Base-by-base conservation (phyloP, 2,329 filamentous ascomycete species). In the Cladosporium sp. region DNA sequence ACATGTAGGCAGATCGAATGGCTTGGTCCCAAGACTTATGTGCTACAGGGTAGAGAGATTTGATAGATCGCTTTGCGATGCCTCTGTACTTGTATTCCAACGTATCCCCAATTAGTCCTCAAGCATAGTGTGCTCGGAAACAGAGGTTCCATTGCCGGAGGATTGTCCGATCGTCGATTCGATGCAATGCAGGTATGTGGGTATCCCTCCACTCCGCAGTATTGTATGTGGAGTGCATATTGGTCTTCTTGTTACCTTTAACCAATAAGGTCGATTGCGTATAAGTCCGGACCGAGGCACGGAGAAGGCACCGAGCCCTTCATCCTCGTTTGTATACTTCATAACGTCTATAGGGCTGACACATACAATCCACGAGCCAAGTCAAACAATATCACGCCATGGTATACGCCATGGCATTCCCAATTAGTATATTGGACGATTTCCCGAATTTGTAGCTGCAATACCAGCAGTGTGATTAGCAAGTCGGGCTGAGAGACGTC, bases 381-480 rank as follows among this genome's bases (percentile, higher is more conserved):
- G n/a, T 21, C 41, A 12, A 21, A 47, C 14, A 12, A 47, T 5
- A 21, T 47, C 51, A 54, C 51, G 14, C 32, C 15, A 55, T 32
- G 32, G 32, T 8, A 10, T 55, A 54, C 51, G 14, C 32, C 15
- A 55, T 32, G 32, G 32, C 15, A 10, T 55, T 55, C 52, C 30
- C 52, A 14, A 55, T 55, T 30, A 30, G 52, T 55, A 55, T 34
- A 21, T n/a, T 55, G 52, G 52, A 55, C 52, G 41, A 12, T 14
- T 55, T 34, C 52, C 34, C 28, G 28, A 55, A 55, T 12, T 3
- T 32, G 26, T 11, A 34, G 15, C 18, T n/a, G 18, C 30, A 24
- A n/a, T 24, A 21, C 11, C 18, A 54, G 51, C 51, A 15, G 51
- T 30, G 26, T 30, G n/a, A 47, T 14, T 4, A 32, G 51, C 6